Evolutionary conservation across 2,329 filamentous ascomycete genomes (phyloP), one percentile per base, ranked within the genome.

Genomic region (Ophiostoma quercus): DNA sequence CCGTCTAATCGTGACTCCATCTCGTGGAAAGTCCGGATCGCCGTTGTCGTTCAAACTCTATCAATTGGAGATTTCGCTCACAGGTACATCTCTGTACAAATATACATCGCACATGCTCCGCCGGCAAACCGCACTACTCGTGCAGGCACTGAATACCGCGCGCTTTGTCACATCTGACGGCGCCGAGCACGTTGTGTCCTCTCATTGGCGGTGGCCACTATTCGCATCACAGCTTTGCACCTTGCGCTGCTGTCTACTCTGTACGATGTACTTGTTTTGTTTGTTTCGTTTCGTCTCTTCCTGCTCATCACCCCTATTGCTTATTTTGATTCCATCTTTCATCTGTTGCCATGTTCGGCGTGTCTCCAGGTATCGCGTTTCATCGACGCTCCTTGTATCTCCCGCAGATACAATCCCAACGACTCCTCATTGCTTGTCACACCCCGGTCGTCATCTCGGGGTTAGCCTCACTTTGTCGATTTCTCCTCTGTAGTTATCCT

Each of bases 231-330:
- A 57, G n/a, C 51, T 25, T 57, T 11, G n/a, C 12, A 25, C 25
- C 51, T 57, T 25, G 9, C 22, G 3, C 22, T 2, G n/a, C 11
- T 25, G 5, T 16, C 3, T 25, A 57, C 9, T 29, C n/a, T 25
- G 25, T n/a, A n/a, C n/a, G n/a, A n/a, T n/a, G n/a, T 25, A 16
- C 51, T 65, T 69, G 51, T 67, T 51, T 67, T 60, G 25, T 62
- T 62, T 32, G 57, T 62, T 62, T 62, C 57, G 57, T 62, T 32
- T 62, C 25, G 57, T 62, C 25, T 62, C 57, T 62, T 32, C 8
- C 14, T 19, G 4, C 14, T 19, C 54, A 29, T 16, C 51, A 51
- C n/a, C 22, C 51, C 9, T 22, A 29, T 57, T 25, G 25, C 4
- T 32, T 34, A 5, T 16, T 62, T 32, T 2, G 8, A 9, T 19